Percentiles rank a stretch among this genome's conserved stretches.
Evolutionary conservation across 2,329 filamentous ascomycete genomes (phyloP).

Genomic region (Didymella segeticola): DNA sequence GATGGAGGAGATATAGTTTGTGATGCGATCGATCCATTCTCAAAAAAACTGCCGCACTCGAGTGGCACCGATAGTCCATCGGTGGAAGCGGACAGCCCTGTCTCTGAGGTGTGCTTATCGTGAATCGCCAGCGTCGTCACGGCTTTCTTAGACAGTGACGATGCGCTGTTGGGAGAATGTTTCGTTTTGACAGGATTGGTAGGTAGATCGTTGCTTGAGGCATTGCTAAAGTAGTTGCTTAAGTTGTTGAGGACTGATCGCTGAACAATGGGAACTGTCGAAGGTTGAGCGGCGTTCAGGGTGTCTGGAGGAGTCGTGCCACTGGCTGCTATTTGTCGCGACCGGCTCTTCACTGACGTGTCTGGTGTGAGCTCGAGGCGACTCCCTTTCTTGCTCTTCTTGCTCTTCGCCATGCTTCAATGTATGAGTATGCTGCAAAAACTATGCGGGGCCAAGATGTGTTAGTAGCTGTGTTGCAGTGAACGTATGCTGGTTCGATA

Average conservation of each 20-base stretch:
- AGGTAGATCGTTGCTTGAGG: not conserved
- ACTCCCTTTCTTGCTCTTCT: slow-evolving; percentile 15
- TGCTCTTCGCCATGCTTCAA: slow-evolving; percentile 24
- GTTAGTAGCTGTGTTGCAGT: slow-evolving; percentile 32
- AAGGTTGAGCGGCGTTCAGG: not conserved
- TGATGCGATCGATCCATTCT: not conserved
- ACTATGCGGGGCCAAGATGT: slow-evolving; percentile 32
- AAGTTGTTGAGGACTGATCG: not conserved
- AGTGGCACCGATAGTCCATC: not conserved
- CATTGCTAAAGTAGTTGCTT: not conserved
- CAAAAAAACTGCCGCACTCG: not conserved
- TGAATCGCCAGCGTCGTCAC: not conserved
- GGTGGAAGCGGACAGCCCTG: not conserved
- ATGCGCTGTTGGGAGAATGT: not conserved
- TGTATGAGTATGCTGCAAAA: slow-evolving; percentile 26
- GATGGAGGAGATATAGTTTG: not conserved
- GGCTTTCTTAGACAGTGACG: not conserved
- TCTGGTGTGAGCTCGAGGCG: not conserved
- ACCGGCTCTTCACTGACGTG: slow-evolving; percentile 1
- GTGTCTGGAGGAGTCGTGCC: not conserved
- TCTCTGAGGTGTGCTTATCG: not conserved
- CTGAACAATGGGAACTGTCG: not conserved
- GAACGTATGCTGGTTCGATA: slow-evolving; percentile 9
- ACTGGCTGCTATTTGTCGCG: not conserved
- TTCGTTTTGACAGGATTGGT: not conserved